These are phyloP conservation scores for Psilocybe subaeruginosa DNA, from an alignment of 768 basidiomycete genomes.

Conservation along the genomic window DNA sequence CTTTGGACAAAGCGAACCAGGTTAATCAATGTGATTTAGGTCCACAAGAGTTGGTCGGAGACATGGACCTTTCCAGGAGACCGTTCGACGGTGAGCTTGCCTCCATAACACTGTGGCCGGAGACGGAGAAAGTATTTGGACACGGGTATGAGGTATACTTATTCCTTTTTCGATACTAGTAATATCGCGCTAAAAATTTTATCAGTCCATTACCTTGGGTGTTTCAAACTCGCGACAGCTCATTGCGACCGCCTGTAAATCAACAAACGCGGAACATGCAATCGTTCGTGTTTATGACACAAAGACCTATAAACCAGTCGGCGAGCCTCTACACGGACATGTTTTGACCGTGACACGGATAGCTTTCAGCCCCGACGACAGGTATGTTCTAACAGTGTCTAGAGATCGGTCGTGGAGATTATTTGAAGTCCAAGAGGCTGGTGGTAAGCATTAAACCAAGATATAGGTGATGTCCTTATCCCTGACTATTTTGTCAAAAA, in stretches of 20 bases:
- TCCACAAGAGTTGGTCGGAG: constrained; percentile 25
- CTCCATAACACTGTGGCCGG: constrained; percentile 91
- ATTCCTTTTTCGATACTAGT: background rate
- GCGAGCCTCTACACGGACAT: constrained; percentile 81
- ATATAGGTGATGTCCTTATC: background rate
- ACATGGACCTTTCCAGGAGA: constrained; percentile 34
- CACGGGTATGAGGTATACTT: constrained; percentile 89
- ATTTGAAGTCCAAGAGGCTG: constrained; percentile 52
- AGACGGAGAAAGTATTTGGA: constrained; percentile 95
- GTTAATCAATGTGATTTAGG: constrained; percentile 10
- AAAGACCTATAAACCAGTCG: constrained; percentile 67
- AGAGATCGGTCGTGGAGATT: constrained; percentile 92
- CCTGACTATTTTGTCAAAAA: constrained; percentile 16
- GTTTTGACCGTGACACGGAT: constrained; percentile 88
- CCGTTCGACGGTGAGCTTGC: constrained; percentile 93
- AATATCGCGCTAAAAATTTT: background rate
- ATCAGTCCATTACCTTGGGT: constrained; percentile 78
- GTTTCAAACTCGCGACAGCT: constrained; percentile 70
- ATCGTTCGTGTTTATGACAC: constrained; percentile 84
- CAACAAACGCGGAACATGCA: constrained; percentile 87
- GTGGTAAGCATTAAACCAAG: constrained; percentile 34
- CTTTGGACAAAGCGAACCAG: background rate
- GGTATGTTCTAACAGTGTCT: constrained; percentile 79
- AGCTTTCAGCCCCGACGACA: constrained; percentile 87
- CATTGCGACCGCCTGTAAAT: constrained; percentile 90